These are phyloP conservation scores for Lactarius sp. DNA, from an alignment of 768 basidiomycete genomes.

Conservation along the genomic window DNA sequence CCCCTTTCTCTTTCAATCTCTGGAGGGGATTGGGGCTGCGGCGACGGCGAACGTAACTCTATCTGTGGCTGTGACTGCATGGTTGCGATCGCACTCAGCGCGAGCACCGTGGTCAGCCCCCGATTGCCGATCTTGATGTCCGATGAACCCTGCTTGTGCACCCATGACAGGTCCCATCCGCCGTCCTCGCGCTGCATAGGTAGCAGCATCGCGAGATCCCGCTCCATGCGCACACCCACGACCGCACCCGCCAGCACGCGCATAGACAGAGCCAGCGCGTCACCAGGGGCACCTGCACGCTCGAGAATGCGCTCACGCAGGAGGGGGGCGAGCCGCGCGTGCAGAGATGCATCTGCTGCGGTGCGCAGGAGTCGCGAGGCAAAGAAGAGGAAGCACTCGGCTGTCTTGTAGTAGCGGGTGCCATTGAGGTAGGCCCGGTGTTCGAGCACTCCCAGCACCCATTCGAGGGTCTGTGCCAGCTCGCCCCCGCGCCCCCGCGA, in stretches of 20 bases:
- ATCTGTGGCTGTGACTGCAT: constrained; percentile 13
- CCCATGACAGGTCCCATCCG: constrained; percentile 51
- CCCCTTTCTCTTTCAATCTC: not conserved
- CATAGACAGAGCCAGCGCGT: constrained; percentile 52
- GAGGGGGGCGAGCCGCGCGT: constrained; percentile 37
- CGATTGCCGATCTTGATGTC: constrained; percentile 49
- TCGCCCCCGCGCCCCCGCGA: constrained; percentile 40
- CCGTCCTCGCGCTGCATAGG: constrained; percentile 51
- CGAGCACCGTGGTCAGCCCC: constrained; percentile 50
- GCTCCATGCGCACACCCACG: constrained; percentile 40
- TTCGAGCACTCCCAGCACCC: no score
- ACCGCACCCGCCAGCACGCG: constrained; percentile 44
- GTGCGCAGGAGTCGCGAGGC: constrained; percentile 41
- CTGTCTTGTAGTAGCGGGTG: constrained; percentile 49
- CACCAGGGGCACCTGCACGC: constrained; percentile 45
- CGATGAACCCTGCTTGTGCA: constrained; percentile 50
- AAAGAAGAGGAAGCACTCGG: constrained; percentile 52
- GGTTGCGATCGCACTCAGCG: constrained; percentile 45
- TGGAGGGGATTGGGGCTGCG: not conserved
- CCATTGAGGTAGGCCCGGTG: constrained; percentile 49
- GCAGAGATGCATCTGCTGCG: constrained; percentile 34
- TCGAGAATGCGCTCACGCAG: constrained; percentile 45
- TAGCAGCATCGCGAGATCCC: constrained; percentile 43
- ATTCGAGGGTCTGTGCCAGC: no score
- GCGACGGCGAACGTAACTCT: not conserved